Evolutionary conservation across 306 rosid species (phyloP).

Genomic region (Rubus parviflorus): DNA sequence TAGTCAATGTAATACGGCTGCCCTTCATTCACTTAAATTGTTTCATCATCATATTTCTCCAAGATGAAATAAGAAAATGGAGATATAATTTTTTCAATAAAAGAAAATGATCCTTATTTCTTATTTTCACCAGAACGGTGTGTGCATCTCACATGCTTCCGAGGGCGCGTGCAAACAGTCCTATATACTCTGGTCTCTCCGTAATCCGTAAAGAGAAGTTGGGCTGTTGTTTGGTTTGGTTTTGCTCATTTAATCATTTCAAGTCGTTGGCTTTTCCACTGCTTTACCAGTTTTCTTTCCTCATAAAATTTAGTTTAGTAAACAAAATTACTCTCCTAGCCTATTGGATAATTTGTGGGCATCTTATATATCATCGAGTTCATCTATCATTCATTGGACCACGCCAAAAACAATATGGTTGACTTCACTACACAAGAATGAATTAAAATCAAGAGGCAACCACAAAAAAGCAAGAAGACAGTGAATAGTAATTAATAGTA

Average conservation of each 20-base stretch:
- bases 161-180: not conserved
- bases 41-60: too few relatives aligned
- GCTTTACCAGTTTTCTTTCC: not conserved
- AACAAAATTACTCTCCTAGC: not conserved
- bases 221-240: slow-evolving; percentile 6
- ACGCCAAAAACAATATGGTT: not conserved
- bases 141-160: slow-evolving; percentile 8
- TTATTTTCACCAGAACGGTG: not conserved
- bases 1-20: too few relatives aligned
- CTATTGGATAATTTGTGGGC: not conserved
- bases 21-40: too few relatives aligned
- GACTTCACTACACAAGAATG: not conserved
- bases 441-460: not conserved
- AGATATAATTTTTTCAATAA: too few relatives aligned
- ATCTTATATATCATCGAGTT: too few relatives aligned
- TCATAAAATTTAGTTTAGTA: slow-evolving; percentile 3
- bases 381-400: not conserved
- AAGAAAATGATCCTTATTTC: too few relatives aligned
- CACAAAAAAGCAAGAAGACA: not conserved
- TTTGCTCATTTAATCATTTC: not conserved
- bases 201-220: not conserved
- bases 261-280: slow-evolving; percentile 22
- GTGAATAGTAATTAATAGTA: not conserved
- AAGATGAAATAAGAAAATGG: too few relatives aligned
- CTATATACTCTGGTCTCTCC: not conserved